Conservation (phyloP, 2,329 filamentous ascomycete genomes). For the Cladosporium colombiae region DNA sequence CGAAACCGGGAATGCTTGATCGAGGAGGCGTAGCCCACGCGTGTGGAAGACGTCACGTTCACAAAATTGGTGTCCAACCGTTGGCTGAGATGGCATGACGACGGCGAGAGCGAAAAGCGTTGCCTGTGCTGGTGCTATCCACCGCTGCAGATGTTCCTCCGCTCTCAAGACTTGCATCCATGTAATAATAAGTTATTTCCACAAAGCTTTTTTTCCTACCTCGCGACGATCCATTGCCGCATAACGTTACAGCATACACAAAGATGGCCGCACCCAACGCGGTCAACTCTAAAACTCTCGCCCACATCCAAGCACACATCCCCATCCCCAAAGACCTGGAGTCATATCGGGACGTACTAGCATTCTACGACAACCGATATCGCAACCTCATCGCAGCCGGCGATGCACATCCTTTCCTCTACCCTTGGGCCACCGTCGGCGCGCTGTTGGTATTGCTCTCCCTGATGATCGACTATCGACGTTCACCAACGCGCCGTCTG, state of each 20-base stretch:
- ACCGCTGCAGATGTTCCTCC: not conserved
- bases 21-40: not conserved
- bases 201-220: not conserved
- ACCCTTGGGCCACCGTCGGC: constrained; percentile 45
- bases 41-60: constrained; percentile 17
- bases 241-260: not conserved
- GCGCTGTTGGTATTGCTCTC: constrained; percentile 48
- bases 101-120: not conserved
- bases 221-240: not conserved
- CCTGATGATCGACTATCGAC: constrained; percentile 52
- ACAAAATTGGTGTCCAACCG: constrained; percentile 2
- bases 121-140: not conserved
- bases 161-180: not conserved
- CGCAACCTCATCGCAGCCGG: constrained; percentile 42
- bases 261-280: constrained; percentile 5
- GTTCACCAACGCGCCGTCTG: constrained; percentile 41
- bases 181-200: not conserved
- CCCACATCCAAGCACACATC: constrained; percentile 3
- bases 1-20: constrained; percentile 3
- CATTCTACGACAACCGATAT: constrained; percentile 42
- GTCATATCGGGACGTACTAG: constrained; percentile 10
- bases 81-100: constrained; percentile 16
- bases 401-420: constrained; percentile 45
- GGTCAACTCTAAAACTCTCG: not conserved
- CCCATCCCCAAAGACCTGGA: not conserved